Conservation (phyloP, 371 early-diverging fungal genomes). For the Mucor irregularis region DNA sequence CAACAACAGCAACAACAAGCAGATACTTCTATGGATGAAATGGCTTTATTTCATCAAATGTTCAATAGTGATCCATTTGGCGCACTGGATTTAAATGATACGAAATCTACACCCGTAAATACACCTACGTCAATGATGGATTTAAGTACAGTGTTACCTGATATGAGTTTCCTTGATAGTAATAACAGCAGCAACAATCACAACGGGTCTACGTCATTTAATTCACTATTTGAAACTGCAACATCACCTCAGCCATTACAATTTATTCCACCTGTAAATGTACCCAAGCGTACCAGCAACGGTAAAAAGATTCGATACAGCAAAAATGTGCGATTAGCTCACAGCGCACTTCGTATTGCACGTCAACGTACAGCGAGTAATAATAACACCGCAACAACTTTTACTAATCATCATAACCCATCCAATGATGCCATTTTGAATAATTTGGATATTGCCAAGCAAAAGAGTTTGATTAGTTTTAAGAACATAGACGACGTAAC, state of each 20-base stretch:
- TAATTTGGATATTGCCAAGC: slow-evolving; percentile 16
- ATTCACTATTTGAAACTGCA: slow-evolving; percentile 2
- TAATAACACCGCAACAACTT: no score
- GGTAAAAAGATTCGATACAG: slow-evolving; percentile 48
- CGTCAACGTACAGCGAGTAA: slow-evolving; percentile 27
- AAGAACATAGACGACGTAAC: slow-evolving; percentile 19
- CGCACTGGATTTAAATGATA: slow-evolving; percentile 14
- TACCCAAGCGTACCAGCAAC: slow-evolving; percentile 40
- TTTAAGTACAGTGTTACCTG: slow-evolving; percentile 12
- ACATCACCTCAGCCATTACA: slow-evolving; percentile 17
- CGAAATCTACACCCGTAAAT: not conserved
- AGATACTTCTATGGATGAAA: slow-evolving; percentile 29
- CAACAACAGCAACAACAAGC: slow-evolving; percentile 2
- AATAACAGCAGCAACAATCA: not conserved
- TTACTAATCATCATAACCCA: no score
- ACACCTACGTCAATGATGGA: slow-evolving; percentile 17
- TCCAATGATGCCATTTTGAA: slow-evolving; percentile 25
- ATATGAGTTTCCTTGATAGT: slow-evolving; percentile 17
- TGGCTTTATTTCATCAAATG: slow-evolving; percentile 39
- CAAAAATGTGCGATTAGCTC: slow-evolving; percentile 39
- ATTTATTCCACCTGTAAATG: slow-evolving; percentile 21
- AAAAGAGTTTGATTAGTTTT: slow-evolving; percentile 13
- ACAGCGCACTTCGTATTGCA: slow-evolving; percentile 38
- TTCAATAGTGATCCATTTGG: slow-evolving; percentile 27
- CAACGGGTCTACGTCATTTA: not conserved